Conservation (phyloP, 805 yeast genomes). For the Ogataea paraovalis region DNA sequence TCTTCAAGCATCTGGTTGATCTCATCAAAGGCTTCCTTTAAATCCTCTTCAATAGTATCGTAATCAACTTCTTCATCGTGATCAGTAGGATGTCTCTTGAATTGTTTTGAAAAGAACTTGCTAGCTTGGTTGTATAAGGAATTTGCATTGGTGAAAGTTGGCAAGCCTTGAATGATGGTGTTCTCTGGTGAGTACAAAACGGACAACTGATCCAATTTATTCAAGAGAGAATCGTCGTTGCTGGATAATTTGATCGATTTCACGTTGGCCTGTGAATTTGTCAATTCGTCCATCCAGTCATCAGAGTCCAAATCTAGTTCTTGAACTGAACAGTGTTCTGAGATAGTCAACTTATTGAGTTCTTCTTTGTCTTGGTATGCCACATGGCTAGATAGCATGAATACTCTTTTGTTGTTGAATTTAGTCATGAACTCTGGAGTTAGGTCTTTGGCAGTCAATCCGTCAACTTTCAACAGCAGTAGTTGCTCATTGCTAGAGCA, state of each 20-base stretch:
- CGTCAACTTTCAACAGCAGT: constrained; percentile 17
- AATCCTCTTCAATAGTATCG: constrained; percentile 25
- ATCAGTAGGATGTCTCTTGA: constrained; percentile 15
- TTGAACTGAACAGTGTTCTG: constrained; percentile 8
- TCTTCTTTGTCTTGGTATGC: constrained; percentile 11
- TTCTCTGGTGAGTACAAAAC: constrained; percentile 10
- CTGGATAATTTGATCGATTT: constrained; percentile 5
- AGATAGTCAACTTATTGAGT: constrained; percentile 3
- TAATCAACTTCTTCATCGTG: constrained; percentile 22
- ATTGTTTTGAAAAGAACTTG: constrained; percentile 9
- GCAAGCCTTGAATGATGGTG: constrained; percentile 33
- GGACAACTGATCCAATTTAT: constrained; percentile 11
- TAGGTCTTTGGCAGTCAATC: constrained; percentile 18
- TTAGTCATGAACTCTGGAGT: constrained; percentile 6
- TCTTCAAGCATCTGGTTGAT: constrained; percentile 25
- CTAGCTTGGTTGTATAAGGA: constrained; percentile 18
- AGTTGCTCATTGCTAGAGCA: constrained; percentile 10
- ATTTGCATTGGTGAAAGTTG: constrained; percentile 16
- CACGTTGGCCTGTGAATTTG: neutral
- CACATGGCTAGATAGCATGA: constrained; percentile 20
- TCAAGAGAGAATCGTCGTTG: constrained; percentile 9
- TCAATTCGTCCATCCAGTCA: constrained; percentile 10
- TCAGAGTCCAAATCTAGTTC: constrained; percentile 3
- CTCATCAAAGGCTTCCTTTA: constrained; percentile 30
- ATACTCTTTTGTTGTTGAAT: constrained; percentile 6